Base-by-base conservation (phyloP, 345 rosid genomes). In the Moricandia arvensis region DNA sequence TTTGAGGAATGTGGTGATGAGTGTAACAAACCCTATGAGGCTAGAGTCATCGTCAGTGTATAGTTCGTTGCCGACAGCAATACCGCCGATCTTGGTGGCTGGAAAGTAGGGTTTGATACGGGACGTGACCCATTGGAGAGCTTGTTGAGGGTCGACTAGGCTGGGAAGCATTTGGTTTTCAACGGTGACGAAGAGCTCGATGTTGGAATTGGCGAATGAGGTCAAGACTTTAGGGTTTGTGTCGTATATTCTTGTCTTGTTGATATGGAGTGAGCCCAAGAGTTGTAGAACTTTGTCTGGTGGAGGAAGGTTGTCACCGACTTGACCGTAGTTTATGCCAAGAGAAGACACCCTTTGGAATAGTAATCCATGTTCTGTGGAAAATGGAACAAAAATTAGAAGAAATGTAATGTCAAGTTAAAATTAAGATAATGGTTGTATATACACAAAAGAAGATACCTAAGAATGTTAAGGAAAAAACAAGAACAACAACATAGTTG, bases 321-420 rank as follows among this genome's bases (percentile, higher is more conserved):
- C 80, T 84, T 95, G 99, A 9, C 99, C 99, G 21, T 95, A 95
- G 60, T 91, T 95, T 82, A 91, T 90, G 58, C 97, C 99, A 51
- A 92, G 77, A 29, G 88, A 86, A 3, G 63, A 58, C 2, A 87
- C 95, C 79, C 85, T 86, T 61, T n/a, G 80, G 57, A 64, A 64
- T 49, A 81, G 38, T 79, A 78, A 37, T 41, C 85, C 87, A 80
- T 65, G 61, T 78, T 78, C 91, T 87, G 85, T 27, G 53, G 54
- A 62, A 59, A 49, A 11, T 62, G 41, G 41, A 17, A 66, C 35
- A 30, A 0, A 12, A 43, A 31, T 54, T 58, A 31, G 18, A 53
- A 17, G 8, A 17, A 17, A 18, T 53, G 58, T 6, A 66, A 30
- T 51, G 34, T 9, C 4, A 16, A 51, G 21, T 53, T 8, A 8